These are phyloP conservation scores for Leccinum aurantiacum DNA, from an alignment of 768 basidiomycete genomes.

Conservation along the genomic window DNA sequence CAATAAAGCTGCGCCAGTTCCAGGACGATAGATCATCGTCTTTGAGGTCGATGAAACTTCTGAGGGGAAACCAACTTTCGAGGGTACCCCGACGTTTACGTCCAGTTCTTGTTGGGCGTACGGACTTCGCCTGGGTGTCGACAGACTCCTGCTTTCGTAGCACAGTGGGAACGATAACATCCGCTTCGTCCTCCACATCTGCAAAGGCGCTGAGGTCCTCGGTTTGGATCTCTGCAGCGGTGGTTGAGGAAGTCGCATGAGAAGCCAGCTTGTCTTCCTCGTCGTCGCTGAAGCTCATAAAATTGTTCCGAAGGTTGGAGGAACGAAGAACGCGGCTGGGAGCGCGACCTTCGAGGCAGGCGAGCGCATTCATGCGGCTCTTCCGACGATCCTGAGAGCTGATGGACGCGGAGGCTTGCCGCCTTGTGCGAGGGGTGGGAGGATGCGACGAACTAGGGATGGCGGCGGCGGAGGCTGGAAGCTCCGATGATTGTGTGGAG, in stretches of 20 bases:
- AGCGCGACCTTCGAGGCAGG: slow-evolving; percentile 56
- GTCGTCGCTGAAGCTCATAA: slow-evolving; percentile 70
- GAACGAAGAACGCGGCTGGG: slow-evolving; percentile 21
- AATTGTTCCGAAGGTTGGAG: slow-evolving; percentile 41
- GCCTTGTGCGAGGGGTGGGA: slow-evolving; percentile 14
- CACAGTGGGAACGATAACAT: slow-evolving; percentile 22
- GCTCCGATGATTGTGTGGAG: slow-evolving; percentile 3
- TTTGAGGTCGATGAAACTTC: slow-evolving; percentile 65
- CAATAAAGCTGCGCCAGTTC: slow-evolving; percentile 65
- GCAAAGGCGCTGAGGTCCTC: slow-evolving; percentile 30
- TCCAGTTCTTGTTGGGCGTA: slow-evolving; percentile 12
- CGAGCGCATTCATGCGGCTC: slow-evolving; percentile 62
- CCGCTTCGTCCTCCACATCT: slow-evolving; percentile 34
- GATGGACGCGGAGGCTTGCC: slow-evolving; percentile 36
- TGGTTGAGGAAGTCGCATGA: slow-evolving; percentile 5
- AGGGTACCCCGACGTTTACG: slow-evolving; percentile 43
- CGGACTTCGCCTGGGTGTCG: slow-evolving; percentile 10
- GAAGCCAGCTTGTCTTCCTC: slow-evolving; percentile 43
- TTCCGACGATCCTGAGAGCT: slow-evolving; percentile 45
- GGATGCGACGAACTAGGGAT: slow-evolving; percentile 15
- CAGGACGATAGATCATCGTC: slow-evolving; percentile 47
- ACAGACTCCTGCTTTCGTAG: slow-evolving; percentile 8
- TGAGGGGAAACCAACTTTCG: slow-evolving; percentile 54
- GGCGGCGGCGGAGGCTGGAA: slow-evolving; percentile 19
- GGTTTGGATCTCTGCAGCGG: slow-evolving; percentile 12